These are phyloP conservation scores for Fusarium napiforme DNA, from an alignment of 2,329 filamentous ascomycete genomes.

Conservation along the genomic window DNA sequence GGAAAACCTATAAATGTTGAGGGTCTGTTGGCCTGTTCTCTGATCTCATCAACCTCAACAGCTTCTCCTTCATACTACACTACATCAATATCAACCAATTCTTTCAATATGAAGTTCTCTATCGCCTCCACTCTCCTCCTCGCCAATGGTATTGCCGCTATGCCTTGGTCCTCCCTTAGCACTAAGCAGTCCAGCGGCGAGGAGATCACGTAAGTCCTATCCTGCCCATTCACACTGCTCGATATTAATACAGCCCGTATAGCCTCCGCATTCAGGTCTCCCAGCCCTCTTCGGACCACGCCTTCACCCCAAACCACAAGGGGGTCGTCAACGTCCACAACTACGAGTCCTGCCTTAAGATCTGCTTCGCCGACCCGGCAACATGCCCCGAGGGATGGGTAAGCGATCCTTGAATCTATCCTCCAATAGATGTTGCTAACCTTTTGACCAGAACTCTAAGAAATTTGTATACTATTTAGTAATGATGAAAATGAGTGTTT, in stretches of 20 bases:
- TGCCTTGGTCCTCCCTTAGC: slow-evolving; percentile 25
- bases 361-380: not conserved
- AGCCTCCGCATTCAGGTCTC: slow-evolving; percentile 31
- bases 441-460: not conserved
- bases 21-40: fast-evolving
- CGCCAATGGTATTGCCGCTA: slow-evolving; percentile 21
- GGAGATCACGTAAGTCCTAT: slow-evolving; percentile 28
- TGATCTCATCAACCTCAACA: no score
- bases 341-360: not conserved
- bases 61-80: not conserved
- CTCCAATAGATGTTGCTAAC: not conserved
- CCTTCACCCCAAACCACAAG: not conserved
- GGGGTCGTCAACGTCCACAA: not conserved
- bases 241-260: fast-evolving
- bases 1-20: not conserved
- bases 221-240: fast-evolving
- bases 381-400: slow-evolving; percentile 23
- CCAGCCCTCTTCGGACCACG: not conserved
- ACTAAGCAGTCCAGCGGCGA: not conserved
- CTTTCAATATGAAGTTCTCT: slow-evolving; percentile 16
- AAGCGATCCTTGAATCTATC: not conserved
- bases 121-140: slow-evolving; percentile 1
- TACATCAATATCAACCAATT: no score
- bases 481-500: fast-evolving
- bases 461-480: not conserved